Percentiles rank a stretch among this genome's conserved stretches.
Evolutionary conservation across 2,329 filamentous ascomycete species (phyloP).

Genomic region (Penicillium sp.): DNA sequence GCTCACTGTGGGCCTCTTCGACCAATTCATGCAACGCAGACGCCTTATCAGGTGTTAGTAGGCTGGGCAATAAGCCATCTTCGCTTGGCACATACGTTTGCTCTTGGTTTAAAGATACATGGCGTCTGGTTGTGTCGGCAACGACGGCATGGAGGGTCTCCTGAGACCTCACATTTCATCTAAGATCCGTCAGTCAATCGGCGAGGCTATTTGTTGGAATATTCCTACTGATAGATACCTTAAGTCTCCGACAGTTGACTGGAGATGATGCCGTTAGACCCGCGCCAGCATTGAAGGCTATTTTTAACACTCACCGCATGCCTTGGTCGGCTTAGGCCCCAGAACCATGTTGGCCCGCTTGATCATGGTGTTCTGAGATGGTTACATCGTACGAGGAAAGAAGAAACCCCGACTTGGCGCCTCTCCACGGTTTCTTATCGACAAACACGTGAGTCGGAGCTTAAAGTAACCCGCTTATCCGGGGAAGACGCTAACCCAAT

Average conservation of each 20-base stretch:
- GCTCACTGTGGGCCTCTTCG: conserved; percentile 18
- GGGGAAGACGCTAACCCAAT: conserved; percentile 10
- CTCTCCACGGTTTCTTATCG: conserved; percentile 18
- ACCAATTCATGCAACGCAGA: conserved; percentile 33
- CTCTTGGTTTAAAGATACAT: conserved; percentile 40
- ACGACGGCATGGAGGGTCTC: conserved; percentile 38
- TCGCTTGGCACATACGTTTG: conserved; percentile 32
- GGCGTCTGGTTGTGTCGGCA: conserved; percentile 32
- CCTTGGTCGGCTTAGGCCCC: conserved; percentile 41
- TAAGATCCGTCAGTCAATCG: conserved; percentile 18
- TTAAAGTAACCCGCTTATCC: conserved; percentile 11
- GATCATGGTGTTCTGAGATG: conserved; percentile 26
- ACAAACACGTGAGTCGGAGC: conserved; percentile 25
- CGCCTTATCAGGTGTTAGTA: conserved; percentile 27
- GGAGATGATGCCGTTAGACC: conserved; percentile 15
- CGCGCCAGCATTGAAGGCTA: not conserved
- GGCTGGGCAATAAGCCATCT: not conserved
- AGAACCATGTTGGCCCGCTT: conserved; percentile 26
- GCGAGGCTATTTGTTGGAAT: not conserved
- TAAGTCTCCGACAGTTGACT: conserved; percentile 42
- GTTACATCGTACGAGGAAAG: conserved; percentile 14
- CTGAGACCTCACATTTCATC: conserved; percentile 42
- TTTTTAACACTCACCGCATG: conserved; percentile 34
- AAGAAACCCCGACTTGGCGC: not conserved
- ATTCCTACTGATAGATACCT: conserved; percentile 27